phyloP scores from a whole-genome alignment of 208 protist genomes.

The Trypanosoma congolense region DNA sequence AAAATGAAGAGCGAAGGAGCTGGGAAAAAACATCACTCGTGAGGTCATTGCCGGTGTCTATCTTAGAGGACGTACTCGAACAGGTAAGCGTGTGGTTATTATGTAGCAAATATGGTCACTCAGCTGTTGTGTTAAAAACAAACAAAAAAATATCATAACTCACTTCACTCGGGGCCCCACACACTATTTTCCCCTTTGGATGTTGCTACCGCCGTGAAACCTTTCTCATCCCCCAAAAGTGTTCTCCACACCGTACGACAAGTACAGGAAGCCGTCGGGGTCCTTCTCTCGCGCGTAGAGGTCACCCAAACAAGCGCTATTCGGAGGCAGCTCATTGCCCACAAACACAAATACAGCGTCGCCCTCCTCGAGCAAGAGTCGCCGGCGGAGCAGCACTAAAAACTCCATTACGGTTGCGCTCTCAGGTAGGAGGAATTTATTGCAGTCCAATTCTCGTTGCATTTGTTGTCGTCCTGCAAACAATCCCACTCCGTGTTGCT shows the following conservation, averaged over 20 bases:
- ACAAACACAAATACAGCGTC: conserved; percentile 92
- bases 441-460: conserved; percentile 19
- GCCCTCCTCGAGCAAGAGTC: conserved; percentile 78
- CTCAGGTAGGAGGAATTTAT: conserved; percentile 50
- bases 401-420: conserved; percentile 85
- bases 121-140: too few species aligned
- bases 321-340: conserved; percentile 71
- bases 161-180: too few species aligned
- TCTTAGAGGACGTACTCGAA: too few species aligned
- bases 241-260: conserved; percentile 78
- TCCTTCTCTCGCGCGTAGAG: conserved; percentile 86
- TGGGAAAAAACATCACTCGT: too few species aligned
- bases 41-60: too few species aligned
- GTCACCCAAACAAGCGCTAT: conserved; percentile 53
- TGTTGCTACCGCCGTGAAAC: neutral
- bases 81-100: too few species aligned
- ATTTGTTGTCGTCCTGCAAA: conserved; percentile 1
- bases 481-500: conserved; percentile 20
- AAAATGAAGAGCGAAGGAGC: conserved; percentile 9
- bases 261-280: conserved; percentile 86
- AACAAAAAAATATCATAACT: too few species aligned
- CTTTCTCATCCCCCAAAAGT: conserved; percentile 58
- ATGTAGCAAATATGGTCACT: too few species aligned
- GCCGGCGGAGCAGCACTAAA: conserved; percentile 82
- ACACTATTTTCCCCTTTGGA: neutral